Evolutionary conservation across 2,329 filamentous ascomycete genomes (phyloP).

Genomic region (Penicillium vulpinum): DNA sequence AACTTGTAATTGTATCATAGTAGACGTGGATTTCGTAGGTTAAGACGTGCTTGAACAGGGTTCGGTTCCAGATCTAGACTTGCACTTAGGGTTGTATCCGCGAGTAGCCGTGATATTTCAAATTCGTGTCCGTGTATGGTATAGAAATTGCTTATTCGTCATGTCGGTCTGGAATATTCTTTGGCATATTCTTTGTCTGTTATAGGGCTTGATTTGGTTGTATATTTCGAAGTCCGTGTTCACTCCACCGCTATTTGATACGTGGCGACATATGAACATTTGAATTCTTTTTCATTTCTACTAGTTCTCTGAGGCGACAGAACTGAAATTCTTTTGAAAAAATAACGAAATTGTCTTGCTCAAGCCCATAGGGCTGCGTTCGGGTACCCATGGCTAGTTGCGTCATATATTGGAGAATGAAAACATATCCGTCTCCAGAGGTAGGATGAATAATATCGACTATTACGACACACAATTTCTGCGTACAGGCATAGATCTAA

Average conservation of each 20-base stretch:
- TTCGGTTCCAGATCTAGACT: not conserved
- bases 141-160: not conserved
- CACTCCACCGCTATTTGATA: not conserved
- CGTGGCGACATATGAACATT: not conserved
- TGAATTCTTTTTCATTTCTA: not conserved
- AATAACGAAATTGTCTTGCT: not conserved
- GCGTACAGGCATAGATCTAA: not conserved
- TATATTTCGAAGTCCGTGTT: too few relatives aligned
- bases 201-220: too few relatives aligned
- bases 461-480: not conserved
- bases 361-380: not conserved
- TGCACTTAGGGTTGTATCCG: not conserved
- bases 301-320: too few relatives aligned
- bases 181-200: too few relatives aligned
- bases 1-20: not conserved
- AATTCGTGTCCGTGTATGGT: too few relatives aligned
- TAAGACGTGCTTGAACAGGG: not conserved
- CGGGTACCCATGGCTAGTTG: not conserved
- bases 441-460: not conserved
- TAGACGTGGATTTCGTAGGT: not conserved
- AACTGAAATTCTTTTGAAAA: not conserved
- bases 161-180: not conserved
- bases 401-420: not conserved
- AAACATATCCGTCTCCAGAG: not conserved
- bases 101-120: slow-evolving; percentile 1